These are phyloP conservation scores for Candida vartiovaarae DNA, from an alignment of 805 yeast species.

Conservation along the genomic window DNA sequence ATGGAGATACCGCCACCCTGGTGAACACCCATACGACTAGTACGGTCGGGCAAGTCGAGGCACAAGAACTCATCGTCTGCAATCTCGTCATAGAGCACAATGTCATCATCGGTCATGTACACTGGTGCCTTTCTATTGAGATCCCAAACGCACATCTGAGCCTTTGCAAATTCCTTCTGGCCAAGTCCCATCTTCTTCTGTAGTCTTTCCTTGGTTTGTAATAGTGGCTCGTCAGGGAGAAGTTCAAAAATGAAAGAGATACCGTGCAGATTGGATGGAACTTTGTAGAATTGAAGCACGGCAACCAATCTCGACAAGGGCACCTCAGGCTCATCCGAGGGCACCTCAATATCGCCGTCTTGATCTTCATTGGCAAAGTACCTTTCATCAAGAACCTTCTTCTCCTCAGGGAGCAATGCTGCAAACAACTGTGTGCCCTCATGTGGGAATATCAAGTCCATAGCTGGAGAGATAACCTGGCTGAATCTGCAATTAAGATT, in stretches of 20 bases:
- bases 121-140: constrained; percentile 28
- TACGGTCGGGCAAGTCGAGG: constrained; percentile 82
- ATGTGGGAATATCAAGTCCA: constrained; percentile 33
- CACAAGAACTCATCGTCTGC: constrained; percentile 52
- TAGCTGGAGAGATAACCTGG: constrained; percentile 28
- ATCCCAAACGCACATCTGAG: constrained; percentile 40
- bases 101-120: constrained; percentile 38
- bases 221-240: constrained; percentile 57
- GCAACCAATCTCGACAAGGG: constrained; percentile 41
- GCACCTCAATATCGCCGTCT: constrained; percentile 3
- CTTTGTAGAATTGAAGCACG: constrained; percentile 73
- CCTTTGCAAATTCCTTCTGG: constrained; percentile 71
- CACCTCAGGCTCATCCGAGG: constrained; percentile 5
- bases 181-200: constrained; percentile 68
- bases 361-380: constrained; percentile 15
- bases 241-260: constrained; percentile 76
- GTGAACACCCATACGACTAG: constrained; percentile 45
- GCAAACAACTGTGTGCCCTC: constrained; percentile 36
- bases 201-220: constrained; percentile 58
- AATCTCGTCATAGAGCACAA: constrained; percentile 49
- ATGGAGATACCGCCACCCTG: constrained; percentile 42
- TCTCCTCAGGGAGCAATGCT: constrained; percentile 35
- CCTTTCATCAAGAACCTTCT: constrained; percentile 12
- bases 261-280: constrained; percentile 64
- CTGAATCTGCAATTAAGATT: constrained; percentile 29